Base-by-base conservation (phyloP, 805 yeast genomes). In the Candida taoyuanica region DNA sequence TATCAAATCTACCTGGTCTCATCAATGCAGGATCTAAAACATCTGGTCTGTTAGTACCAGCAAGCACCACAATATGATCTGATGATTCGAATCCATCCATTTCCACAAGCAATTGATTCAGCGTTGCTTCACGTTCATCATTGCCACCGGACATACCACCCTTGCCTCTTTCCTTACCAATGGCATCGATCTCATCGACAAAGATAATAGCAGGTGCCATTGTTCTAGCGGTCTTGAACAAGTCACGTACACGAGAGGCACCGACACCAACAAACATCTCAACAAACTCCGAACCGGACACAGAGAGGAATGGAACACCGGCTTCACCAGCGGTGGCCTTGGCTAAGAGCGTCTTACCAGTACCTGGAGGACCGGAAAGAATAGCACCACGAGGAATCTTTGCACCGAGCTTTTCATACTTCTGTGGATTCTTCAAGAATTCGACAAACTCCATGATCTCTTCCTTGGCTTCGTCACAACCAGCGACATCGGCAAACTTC, bases 251-350 rank as follows among this genome's bases (percentile, higher is more conserved):
- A 61, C 97, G 74, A 4, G 91, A 81, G 4, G 96, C 96, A 66
- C 96, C 96, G 18, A 88, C 96, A 65, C 96, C 96, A 16, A 85
- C 94, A 68, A 85, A 88, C 96, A 88, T 88, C 62, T 88, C 96
- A n/a, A 87, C 94, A 50, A 88, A 88, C 59, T 88, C 96, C 12
- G 96, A 86, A 52, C 96, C 96, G 2, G 94, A 83, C 6, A 88
- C 96, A 17, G 93, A 81, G 48, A 78, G 78, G 60, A 88, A 88
- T 18, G 97, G 96, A 36, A 88, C 97, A 35, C 86, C 93, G 2
- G 96, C 96, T 60, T 88, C 96, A 51, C 97, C 96, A 3, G 96
- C 97, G 18, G 96, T 88, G 11, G 96, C 96, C 60, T 85, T 87
- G 17, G 96, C 96, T 40, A 88, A 65, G 46, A 88, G 64, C 0